Base-by-base conservation (phyloP, 2,329 filamentous ascomycete genomes). In the Aspergillus luchuensis region DNA sequence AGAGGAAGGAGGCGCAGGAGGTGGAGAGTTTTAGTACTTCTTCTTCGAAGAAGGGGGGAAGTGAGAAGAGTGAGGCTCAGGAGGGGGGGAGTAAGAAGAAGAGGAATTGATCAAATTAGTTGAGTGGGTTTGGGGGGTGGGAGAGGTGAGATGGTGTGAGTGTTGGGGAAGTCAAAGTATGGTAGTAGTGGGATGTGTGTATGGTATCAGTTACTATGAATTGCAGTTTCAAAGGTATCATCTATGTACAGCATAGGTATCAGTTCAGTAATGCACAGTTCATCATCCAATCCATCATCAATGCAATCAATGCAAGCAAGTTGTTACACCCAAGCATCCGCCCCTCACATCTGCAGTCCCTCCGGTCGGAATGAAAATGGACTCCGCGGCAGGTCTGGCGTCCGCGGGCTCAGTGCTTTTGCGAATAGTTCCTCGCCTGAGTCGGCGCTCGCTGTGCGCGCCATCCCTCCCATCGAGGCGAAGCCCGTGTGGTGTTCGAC, bases 1-100 rank as follows among this genome's bases (percentile, higher is more conserved):
- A 98, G 84, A 85, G 91, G 74, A 96, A 96, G 80, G 93, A 98
- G 78, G 84, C 84, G 71, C 90, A 93, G 74, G 93, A 97, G 77
- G 83, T 85, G 58, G 87, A 86, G 72, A 85, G 87, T 73, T 83
- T 89, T 47, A 21, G 19, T 21, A 1, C 10, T 65, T 1, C 28
- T 30, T 30, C 28, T 28, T 28, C 25, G 25, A 85, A 88, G 67
- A 78, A 82, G 65, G 52, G 50, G 19, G 19, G 19, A 23, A 33
- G 19, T 43, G 30, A 41, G 21, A 23, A 23, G 21, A 23, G 21
- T 23, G 21, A 23, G 21, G 21, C 4, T 23, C 21, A 23, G 21
- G 21, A 23, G 30, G 79, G 71, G 82, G 82, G 55, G 61, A 65
- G 48, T 57, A 67, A 64, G 61, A 62, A 51, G 50, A 58, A 55